phyloP scores from a whole-genome alignment of 768 basidiomycete genomes.

The Calvatia gigantea region DNA sequence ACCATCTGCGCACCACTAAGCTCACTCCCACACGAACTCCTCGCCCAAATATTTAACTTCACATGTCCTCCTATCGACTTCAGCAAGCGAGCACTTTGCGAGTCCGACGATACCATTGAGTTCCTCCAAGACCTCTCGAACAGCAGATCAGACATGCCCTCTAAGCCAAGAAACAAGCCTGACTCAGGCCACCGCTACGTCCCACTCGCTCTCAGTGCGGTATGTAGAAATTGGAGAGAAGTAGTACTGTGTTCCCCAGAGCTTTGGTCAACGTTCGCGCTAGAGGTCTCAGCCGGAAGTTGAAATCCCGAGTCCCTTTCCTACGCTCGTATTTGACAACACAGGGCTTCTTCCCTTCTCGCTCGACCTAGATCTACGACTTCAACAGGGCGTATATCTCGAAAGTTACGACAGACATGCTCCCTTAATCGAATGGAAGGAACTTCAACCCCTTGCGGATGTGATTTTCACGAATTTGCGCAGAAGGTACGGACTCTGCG shows the following conservation, averaged over 20 bases:
- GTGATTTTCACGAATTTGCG: neutral
- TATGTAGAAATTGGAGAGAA: neutral
- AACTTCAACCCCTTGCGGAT: neutral
- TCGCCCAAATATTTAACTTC: constrained; percentile 4
- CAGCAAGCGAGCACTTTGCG: neutral
- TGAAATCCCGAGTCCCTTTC: constrained; percentile 1
- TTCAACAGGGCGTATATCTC: neutral
- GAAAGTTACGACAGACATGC: neutral
- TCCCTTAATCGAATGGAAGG: neutral
- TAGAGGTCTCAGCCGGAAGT: neutral
- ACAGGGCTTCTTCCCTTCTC: neutral
- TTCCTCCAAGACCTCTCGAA: neutral
- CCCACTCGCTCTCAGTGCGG: neutral
- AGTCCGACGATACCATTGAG: neutral
- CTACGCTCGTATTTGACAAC: neutral
- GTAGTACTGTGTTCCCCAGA: neutral
- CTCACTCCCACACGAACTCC: neutral
- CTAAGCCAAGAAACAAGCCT: neutral
- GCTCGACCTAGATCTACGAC: neutral
- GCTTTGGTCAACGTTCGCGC: neutral
- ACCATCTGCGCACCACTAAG: neutral
- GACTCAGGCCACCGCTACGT: neutral
- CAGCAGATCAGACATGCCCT: neutral
- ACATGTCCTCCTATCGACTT: constrained; percentile 6
- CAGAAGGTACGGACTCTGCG: neutral